phyloP scores from a whole-genome alignment of 371 early-diverging fungal genomes.

The Mortierella sp. region DNA sequence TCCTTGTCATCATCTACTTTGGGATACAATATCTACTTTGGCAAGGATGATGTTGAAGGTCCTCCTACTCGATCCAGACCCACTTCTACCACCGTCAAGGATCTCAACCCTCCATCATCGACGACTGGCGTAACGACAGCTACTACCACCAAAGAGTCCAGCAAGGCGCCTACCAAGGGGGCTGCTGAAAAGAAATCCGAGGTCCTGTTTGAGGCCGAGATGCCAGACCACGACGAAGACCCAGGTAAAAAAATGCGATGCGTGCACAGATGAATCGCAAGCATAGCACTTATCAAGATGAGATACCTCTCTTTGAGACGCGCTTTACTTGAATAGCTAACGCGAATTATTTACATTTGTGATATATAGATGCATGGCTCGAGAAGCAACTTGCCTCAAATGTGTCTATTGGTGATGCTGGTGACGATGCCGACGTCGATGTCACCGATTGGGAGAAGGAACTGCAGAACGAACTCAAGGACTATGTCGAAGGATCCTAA shows the following conservation, averaged over 20 bases:
- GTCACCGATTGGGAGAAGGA: conserved; percentile 58
- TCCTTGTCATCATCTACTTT: conserved; percentile 27
- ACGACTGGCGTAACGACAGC: not conserved
- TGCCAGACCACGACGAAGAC: conserved; percentile 57
- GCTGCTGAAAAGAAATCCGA: conserved; percentile 28
- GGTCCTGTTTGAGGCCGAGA: conserved; percentile 50
- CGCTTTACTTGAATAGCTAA: not conserved
- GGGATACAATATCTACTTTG: conserved; percentile 59
- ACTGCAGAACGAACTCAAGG: conserved; percentile 57
- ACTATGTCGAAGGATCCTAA: conserved; percentile 49
- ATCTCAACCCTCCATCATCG: conserved; percentile 7
- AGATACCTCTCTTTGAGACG: not conserved
- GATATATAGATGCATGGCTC: conserved; percentile 51
- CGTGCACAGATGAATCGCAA: not conserved
- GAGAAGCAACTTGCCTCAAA: conserved; percentile 54
- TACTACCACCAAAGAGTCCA: not conserved
- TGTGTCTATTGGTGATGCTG: conserved; percentile 37
- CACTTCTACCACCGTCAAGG: conserved; percentile 22
- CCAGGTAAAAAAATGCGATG: conserved; percentile 28
- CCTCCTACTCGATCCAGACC: conserved; percentile 36
- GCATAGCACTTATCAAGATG: not conserved
- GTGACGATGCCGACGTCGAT: conserved; percentile 47
- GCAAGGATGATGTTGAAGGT: conserved; percentile 39
- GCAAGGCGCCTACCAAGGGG: conserved; percentile 21
- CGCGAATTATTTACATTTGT: not conserved